Conservation (phyloP, 495 filamentous ascomycete species). For the Eremomyces bilateralis region DNA sequence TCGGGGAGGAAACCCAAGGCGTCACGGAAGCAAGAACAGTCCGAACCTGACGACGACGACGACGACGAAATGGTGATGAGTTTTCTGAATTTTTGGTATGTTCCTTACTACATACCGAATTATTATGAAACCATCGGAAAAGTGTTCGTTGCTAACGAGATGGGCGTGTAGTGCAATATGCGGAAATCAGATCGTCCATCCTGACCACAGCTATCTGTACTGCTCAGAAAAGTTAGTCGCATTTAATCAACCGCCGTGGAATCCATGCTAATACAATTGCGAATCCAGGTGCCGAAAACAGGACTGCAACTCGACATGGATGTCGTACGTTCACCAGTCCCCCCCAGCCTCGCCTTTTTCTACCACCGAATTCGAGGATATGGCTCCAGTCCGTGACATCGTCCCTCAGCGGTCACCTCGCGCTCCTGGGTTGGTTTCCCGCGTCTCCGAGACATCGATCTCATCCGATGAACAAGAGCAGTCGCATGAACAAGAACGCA, state of each 20-base stretch:
- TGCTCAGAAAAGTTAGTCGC: conserved; percentile 21
- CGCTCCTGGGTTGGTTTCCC: conserved; percentile 8
- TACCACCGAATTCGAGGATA: conserved; percentile 15
- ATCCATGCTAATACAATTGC: conserved; percentile 3
- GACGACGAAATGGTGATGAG: conserved; percentile 39
- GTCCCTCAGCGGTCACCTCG: conserved; percentile 22
- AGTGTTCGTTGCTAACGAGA: not conserved
- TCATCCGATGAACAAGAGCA: conserved; percentile 11
- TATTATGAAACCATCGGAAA: conserved; percentile 1
- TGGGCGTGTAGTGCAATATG: conserved; percentile 30
- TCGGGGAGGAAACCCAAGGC: conserved; percentile 6
- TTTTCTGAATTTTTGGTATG: conserved; percentile 46
- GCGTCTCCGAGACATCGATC: conserved; percentile 12
- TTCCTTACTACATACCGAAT: conserved; percentile 7
- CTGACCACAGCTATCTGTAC: conserved; percentile 33
- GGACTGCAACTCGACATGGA: conserved; percentile 13
- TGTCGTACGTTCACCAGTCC: conserved; percentile 7
- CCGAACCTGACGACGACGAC: too few species aligned
- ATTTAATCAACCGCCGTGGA: not conserved
- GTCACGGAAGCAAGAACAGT: conserved; percentile 3
- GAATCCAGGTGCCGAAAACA: conserved; percentile 19
- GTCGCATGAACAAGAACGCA: conserved; percentile 7
- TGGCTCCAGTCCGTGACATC: conserved; percentile 15
- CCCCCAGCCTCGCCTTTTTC: conserved; percentile 10
- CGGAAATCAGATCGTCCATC: conserved; percentile 43